Evolutionary conservation across 164 flowering plant species (phyloP).

Genomic region (Nelumbo lutea): DNA sequence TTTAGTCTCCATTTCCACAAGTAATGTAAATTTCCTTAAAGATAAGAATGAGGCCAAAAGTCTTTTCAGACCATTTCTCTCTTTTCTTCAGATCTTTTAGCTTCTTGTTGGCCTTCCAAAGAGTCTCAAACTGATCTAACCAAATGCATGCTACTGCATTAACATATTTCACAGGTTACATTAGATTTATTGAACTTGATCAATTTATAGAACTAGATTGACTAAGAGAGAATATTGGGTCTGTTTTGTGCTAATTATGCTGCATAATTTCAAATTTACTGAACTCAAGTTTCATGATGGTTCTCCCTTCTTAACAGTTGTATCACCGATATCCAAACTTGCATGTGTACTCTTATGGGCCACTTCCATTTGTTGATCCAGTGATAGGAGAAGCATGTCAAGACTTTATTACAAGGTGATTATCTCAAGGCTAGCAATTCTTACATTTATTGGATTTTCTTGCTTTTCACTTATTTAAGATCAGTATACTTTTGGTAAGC

Average conservation of each 20-base stretch:
- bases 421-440: not conserved
- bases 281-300: not conserved
- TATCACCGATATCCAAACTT: conserved; percentile 49
- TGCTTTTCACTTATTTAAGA: not conserved
- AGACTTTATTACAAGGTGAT: conserved; percentile 72
- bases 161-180: too few relatives aligned
- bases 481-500: not conserved
- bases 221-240: too few relatives aligned
- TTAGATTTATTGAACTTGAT: too few relatives aligned
- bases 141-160: too few relatives aligned
- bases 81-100: too few relatives aligned
- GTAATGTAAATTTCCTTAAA: too few relatives aligned
- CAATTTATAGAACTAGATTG: too few relatives aligned
- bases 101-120: too few relatives aligned
- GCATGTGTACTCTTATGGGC: conserved; percentile 71
- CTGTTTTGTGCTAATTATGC: not conserved
- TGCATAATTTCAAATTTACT: not conserved
- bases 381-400: conserved; percentile 69
- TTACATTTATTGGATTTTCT: not conserved
- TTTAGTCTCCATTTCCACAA: too few relatives aligned
- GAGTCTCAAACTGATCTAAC: too few relatives aligned
- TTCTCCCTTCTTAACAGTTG: conserved; percentile 34
- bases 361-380: conserved; percentile 79
- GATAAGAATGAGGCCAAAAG: too few relatives aligned
- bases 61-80: too few relatives aligned